phyloP scores from a whole-genome alignment of 176 grass and related monocot genomes.

The Cenchrus fungigraminus region DNA sequence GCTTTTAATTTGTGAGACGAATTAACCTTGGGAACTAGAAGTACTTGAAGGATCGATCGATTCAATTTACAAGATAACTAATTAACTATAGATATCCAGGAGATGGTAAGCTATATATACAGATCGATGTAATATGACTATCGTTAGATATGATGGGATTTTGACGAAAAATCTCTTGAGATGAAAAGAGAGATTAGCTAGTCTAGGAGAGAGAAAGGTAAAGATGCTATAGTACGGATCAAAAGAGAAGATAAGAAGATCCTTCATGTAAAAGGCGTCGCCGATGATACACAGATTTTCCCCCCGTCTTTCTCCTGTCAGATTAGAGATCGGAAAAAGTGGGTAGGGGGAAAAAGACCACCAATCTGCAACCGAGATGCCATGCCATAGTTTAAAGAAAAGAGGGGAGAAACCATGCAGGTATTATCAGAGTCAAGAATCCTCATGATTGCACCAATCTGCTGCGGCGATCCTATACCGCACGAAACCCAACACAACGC shows the following conservation, averaged over 20 bases:
- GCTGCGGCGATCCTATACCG: conserved; percentile 33
- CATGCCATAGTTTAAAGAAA: conserved; percentile 37
- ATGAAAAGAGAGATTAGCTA: conserved; percentile 4
- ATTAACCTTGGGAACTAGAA: conserved; percentile 10
- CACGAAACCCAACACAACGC: conserved; percentile 37
- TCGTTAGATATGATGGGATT: not conserved
- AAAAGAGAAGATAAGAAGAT: conserved; percentile 25
- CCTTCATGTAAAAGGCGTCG: conserved; percentile 31
- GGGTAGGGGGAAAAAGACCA: not conserved
- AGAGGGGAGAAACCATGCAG: conserved; percentile 3
- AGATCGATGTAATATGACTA: not conserved
- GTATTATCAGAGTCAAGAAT: conserved; percentile 33
- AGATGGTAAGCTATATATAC: not conserved
- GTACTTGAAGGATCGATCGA: not conserved
- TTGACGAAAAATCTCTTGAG: conserved; percentile 1
- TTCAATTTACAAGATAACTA: not conserved
- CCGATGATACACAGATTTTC: conserved; percentile 20
- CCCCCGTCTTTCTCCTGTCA: conserved; percentile 14
- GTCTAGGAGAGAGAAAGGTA: not conserved
- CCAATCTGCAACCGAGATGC: conserved; percentile 10
- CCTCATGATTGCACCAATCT: conserved; percentile 58
- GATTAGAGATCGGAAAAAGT: conserved; percentile 33
- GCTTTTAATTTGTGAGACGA: not conserved
- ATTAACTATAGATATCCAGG: not conserved
- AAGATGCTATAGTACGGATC: conserved; percentile 20